Conservation (phyloP, 1,284 basidiomycete species). For the Vanrija sp. region DNA sequence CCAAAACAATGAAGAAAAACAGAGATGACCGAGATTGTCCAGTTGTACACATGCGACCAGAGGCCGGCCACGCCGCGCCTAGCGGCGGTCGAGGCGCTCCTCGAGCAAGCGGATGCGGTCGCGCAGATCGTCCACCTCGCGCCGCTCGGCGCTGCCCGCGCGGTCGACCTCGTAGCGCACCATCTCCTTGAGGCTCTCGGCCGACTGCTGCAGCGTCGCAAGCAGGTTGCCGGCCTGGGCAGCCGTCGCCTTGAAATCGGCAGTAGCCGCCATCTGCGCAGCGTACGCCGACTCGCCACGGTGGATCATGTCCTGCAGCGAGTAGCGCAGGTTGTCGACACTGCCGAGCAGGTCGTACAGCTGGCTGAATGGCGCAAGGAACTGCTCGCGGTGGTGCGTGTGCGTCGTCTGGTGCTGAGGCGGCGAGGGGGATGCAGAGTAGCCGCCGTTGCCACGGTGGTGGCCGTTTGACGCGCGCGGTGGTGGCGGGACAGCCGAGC, state of each 20-base stretch:
- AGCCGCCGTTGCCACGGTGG: constrained; percentile 16
- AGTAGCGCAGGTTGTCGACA: constrained; percentile 29
- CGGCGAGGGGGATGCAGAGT: constrained; percentile 19
- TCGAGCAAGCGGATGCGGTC: constrained; percentile 16
- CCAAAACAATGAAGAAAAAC: too few relatives aligned
- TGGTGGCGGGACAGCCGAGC: neutral
- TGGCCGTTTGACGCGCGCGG: constrained; percentile 7
- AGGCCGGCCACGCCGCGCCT: too few relatives aligned
- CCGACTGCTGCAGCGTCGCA: constrained; percentile 32
- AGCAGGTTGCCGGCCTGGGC: constrained; percentile 31
- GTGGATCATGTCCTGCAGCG: constrained; percentile 32
- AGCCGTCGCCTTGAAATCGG: constrained; percentile 41
- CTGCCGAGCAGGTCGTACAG: constrained; percentile 37
- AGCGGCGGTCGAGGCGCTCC: constrained; percentile 5
- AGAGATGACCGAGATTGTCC: too few relatives aligned
- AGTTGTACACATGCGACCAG: too few relatives aligned
- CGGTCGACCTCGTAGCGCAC: constrained; percentile 42
- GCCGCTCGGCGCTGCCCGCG: constrained; percentile 15
- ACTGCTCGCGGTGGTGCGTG: constrained; percentile 20
- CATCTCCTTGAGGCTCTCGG: constrained; percentile 45
- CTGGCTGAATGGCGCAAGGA: constrained; percentile 31
- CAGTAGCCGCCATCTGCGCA: constrained; percentile 24
- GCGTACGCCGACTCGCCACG: constrained; percentile 30
- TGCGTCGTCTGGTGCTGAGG: constrained; percentile 3
- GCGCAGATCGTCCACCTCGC: constrained; percentile 17